Base-by-base conservation (phyloP, 371 early-diverging fungal genomes). In the Mortierella sp. region DNA sequence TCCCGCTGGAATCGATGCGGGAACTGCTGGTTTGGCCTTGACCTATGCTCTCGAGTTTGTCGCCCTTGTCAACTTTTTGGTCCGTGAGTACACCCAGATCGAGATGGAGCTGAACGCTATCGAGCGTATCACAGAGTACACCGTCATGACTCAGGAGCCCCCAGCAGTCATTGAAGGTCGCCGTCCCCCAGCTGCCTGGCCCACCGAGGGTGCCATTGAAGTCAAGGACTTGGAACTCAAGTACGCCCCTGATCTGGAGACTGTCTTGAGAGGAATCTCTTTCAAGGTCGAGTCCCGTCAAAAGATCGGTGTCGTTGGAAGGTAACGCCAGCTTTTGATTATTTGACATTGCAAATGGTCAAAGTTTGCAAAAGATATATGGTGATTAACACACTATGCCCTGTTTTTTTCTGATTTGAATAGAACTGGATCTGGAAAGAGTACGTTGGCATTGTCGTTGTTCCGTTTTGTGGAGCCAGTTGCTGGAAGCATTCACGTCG, bases 71-170 rank as follows among this genome's bases (percentile, higher is more conserved):
- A 66, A 86, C 64, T 77, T 53, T 68, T 74, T 79, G 71, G 76
- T 76, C 31, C 74, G 78, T 19, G 89, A 90, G 53, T 93, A 93
- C 74, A 94, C 95, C 10, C 88, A 90, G 58, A 86, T 96, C 69
- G 97, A 96, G 85, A 93, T 95, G 93, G 89, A 90, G 66, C 91
- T 96, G 81, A 95, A 94, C 86, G 89, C 92, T 13, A 94, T 98
- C 11, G 97, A 98, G 81, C 92, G 98, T 52, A 89, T 96, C 1
- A 90, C 91, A 11, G 94, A 97, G 77, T 98, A 96, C 75, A 87
- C 91, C 76, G 84, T 84, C 31, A 91, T 95, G 80, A 92, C 93
- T 53, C 93, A 94, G 83, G 97, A 96, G 80, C 92, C 95, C 11
- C 86, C 91, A 22, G 88, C 90, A 5, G 78, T 90, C 24, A 86